Evolutionary conservation across 345 rosid genomes (phyloP).

Genomic region (Ceriops zippeliana): DNA sequence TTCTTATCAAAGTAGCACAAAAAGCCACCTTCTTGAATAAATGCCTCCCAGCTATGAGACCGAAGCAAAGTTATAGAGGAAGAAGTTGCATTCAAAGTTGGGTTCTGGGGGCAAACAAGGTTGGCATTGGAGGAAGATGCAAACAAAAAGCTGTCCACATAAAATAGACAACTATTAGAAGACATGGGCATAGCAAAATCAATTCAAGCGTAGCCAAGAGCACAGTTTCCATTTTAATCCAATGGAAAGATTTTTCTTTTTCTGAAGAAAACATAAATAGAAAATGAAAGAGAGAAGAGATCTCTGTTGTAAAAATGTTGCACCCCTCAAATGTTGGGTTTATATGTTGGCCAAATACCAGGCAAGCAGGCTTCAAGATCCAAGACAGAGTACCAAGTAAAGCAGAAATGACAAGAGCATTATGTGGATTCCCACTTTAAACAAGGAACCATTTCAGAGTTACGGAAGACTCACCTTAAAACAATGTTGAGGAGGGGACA

Average conservation of each 20-base stretch:
- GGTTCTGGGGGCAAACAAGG: background rate
- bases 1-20: slow-evolving; percentile 8
- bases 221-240: background rate
- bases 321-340: slow-evolving; percentile 9
- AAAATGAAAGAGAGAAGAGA: background rate
- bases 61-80: slow-evolving; percentile 6
- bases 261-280: background rate
- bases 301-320: slow-evolving; percentile 2
- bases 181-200: slow-evolving; percentile 5
- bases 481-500: slow-evolving; percentile 20
- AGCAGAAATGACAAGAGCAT: background rate
- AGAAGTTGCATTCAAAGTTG: slow-evolving; percentile 9
- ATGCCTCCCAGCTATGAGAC: background rate
- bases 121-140: slow-evolving; percentile 12
- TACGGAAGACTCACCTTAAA: slow-evolving; percentile 29
- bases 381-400: slow-evolving; percentile 5
- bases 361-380: slow-evolving; percentile 6
- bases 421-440: background rate
- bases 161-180: slow-evolving; percentile 1
- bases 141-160: slow-evolving; percentile 9
- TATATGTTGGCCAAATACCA: background rate
- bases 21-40: slow-evolving; percentile 5
- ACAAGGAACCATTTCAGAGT: slow-evolving; percentile 18
- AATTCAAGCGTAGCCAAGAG: slow-evolving; percentile 3
- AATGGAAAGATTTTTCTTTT: background rate